Conservation (phyloP, 768 basidiomycete species). For the Amanita molliuscula region DNA sequence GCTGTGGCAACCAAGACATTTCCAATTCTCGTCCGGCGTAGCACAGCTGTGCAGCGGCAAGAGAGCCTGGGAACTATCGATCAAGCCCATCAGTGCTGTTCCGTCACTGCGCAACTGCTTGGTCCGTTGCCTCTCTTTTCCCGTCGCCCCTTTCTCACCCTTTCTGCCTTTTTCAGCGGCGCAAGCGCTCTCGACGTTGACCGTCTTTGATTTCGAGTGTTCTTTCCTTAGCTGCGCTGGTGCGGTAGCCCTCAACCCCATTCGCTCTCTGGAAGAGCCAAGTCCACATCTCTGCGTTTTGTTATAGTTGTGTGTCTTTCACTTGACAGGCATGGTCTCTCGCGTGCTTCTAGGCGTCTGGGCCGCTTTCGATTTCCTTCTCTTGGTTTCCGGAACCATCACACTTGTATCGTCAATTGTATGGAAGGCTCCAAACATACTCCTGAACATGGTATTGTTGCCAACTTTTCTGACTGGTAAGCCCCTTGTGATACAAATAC, state of each 20-base stretch:
- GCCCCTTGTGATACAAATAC: constrained; percentile 1
- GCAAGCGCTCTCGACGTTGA: constrained; percentile 55
- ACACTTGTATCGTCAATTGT: constrained; percentile 58
- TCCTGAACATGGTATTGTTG: constrained; percentile 66
- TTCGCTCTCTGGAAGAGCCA: constrained; percentile 44
- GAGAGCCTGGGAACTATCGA: neutral
- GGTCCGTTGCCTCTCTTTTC: constrained; percentile 13
- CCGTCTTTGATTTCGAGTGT: constrained; percentile 38
- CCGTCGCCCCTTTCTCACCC: constrained; percentile 19
- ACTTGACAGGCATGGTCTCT: constrained; percentile 49
- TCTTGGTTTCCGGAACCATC: constrained; percentile 62
- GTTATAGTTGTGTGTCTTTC: neutral
- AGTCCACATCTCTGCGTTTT: constrained; percentile 9
- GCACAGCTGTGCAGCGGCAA: neutral
- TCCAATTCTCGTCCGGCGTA: neutral
- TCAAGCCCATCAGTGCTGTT: neutral
- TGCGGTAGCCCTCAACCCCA: constrained; percentile 28
- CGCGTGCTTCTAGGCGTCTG: constrained; percentile 60
- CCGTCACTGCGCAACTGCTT: neutral
- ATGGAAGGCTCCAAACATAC: constrained; percentile 58
- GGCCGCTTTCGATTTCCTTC: constrained; percentile 57
- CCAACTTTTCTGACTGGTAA: constrained; percentile 47
- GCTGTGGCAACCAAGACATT: too few species aligned
- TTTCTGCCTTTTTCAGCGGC: constrained; percentile 30
- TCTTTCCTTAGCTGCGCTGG: constrained; percentile 26